Conservation (phyloP, 371 early-diverging fungal species). For the Basidiobolus meristosporus region DNA sequence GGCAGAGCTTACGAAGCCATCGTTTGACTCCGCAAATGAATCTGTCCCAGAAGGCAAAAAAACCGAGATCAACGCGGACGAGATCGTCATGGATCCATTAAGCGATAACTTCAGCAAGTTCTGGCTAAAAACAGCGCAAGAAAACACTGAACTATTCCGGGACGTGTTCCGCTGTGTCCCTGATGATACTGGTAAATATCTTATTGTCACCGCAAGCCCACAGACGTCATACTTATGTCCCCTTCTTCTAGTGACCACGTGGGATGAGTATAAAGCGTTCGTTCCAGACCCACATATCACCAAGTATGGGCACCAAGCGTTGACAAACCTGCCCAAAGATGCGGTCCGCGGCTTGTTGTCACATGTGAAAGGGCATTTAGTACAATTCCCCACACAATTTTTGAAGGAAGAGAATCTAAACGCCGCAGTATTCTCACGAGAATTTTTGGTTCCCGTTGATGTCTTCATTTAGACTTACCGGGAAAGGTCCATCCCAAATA, state of each 20-base stretch:
- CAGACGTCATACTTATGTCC: no score
- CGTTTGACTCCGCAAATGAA: constrained; percentile 12
- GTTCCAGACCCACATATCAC: constrained; percentile 22
- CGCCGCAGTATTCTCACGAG: constrained; percentile 23
- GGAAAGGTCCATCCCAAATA: no score
- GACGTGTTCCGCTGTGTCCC: constrained; percentile 73
- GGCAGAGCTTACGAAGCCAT: constrained; percentile 5
- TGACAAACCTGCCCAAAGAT: constrained; percentile 4
- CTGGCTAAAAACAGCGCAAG: constrained; percentile 43
- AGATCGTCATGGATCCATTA: constrained; percentile 47
- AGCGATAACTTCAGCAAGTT: constrained; percentile 31
- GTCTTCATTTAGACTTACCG: constrained; percentile 25
- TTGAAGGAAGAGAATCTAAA: constrained; percentile 46
- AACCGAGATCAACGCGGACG: constrained; percentile 1
- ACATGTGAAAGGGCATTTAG: constrained; percentile 26
- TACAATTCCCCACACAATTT: constrained; percentile 57
- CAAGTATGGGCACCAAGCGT: constrained; percentile 19
- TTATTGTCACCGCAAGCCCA: no score
- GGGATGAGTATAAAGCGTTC: constrained; percentile 33
- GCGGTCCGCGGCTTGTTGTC: constrained; percentile 17
- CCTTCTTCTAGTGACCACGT: constrained; percentile 17
- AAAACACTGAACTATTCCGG: constrained; percentile 55
- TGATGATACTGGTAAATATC: constrained; percentile 25
- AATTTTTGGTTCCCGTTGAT: constrained; percentile 22
- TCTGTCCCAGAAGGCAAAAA: background rate